A percentile compares a stretch with the other conserved stretches of the same genome.
These are phyloP conservation scores for Solanum pinnatisectum DNA, from an alignment of 257 asterid genomes.

Conservation along the genomic window DNA sequence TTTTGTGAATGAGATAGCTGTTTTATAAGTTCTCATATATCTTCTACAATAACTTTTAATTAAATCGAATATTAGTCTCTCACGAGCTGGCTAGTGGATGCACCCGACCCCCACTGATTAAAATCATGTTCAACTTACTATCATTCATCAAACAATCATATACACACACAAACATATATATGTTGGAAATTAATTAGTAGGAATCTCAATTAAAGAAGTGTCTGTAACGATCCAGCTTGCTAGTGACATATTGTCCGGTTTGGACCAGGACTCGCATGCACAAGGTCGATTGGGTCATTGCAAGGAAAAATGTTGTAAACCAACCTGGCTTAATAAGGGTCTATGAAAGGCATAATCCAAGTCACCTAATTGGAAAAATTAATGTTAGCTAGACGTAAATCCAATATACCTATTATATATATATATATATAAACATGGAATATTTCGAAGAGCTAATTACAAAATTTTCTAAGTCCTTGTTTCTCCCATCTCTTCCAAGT, in stretches of 20 bases:
- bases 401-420: neutral
- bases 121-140: neutral
- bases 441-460: neutral
- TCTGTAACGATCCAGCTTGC: no score
- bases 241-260: no score
- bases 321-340: neutral
- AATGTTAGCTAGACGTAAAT: neutral
- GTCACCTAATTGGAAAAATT: neutral
- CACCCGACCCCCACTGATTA: neutral
- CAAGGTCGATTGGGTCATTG: neutral
- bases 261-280: neutral
- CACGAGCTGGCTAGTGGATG: neutral
- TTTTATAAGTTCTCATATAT: neutral
- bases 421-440: neutral
- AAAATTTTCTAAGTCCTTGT: neutral
- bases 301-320: neutral
- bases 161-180: no score
- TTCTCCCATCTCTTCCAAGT: neutral
- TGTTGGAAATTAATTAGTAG: no score
- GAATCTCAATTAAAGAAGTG: no score
- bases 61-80: neutral
- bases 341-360: neutral
- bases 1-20: neutral
- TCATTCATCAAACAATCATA: neutral
- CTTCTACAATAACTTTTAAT: neutral